Conservation (phyloP, 768 basidiomycete genomes). For the Trametes cingulata region DNA sequence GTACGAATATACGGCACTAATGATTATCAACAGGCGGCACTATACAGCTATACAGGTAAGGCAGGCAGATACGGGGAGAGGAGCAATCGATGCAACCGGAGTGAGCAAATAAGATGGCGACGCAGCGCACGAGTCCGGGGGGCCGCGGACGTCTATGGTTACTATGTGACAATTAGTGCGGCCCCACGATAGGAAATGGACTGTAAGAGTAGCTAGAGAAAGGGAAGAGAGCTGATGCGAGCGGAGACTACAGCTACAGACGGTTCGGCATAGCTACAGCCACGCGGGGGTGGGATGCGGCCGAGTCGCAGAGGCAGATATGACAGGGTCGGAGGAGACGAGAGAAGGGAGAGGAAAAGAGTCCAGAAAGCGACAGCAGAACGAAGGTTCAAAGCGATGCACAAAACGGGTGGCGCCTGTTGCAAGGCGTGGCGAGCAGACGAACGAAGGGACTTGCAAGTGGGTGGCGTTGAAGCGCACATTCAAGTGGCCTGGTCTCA, state of each 20-base stretch:
- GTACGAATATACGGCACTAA: background rate
- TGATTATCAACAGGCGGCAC: conserved; percentile 7
- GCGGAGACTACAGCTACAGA: conserved; percentile 20
- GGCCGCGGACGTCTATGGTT: background rate
- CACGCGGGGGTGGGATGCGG: conserved; percentile 9
- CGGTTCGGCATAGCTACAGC: conserved; percentile 14
- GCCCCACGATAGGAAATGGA: too few relatives aligned
- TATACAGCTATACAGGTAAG: conserved; percentile 2
- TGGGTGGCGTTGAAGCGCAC: background rate
- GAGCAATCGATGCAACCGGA: background rate
- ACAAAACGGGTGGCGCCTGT: background rate
- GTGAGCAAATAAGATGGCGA: too few relatives aligned
- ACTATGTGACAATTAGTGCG: background rate
- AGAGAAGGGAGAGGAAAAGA: background rate
- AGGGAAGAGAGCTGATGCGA: background rate
- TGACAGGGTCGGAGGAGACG: background rate
- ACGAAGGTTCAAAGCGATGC: background rate
- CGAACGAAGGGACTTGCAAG: background rate
- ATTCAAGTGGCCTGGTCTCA: background rate
- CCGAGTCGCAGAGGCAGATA: background rate
- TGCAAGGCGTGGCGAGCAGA: background rate
- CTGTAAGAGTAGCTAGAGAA: too few relatives aligned
- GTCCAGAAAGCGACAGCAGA: conserved; percentile 6
- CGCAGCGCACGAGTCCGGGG: background rate
- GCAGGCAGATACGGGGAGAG: background rate